Percentiles rank a stretch among this genome's conserved stretches.
phyloP scores from a whole-genome alignment of 2,329 filamentous ascomycete species.

The Drechslera avenae region DNA sequence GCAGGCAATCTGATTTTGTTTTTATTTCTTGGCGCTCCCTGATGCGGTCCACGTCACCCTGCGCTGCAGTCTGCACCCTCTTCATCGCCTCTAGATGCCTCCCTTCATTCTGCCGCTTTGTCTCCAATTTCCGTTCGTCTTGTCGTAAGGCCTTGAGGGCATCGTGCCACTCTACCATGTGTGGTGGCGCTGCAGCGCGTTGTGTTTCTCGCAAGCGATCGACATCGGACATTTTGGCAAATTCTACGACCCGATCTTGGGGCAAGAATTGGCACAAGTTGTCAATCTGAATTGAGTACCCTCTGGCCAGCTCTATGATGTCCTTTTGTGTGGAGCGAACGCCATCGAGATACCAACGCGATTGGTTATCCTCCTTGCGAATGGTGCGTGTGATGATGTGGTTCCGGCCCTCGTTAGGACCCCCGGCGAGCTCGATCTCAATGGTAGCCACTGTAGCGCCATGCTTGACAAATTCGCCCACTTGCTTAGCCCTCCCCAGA shows the following conservation, averaged over 20 bases:
- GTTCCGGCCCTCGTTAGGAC: constrained; percentile 64
- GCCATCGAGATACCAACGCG: constrained; percentile 78
- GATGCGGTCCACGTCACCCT: constrained; percentile 82
- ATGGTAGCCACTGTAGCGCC: constrained; percentile 77
- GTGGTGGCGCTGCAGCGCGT: constrained; percentile 79
- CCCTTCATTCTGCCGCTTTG: constrained; percentile 62
- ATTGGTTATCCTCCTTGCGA: constrained; percentile 78
- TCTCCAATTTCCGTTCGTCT: constrained; percentile 68
- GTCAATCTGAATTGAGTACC: constrained; percentile 90
- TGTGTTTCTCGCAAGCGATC: constrained; percentile 85
- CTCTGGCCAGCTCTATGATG: constrained; percentile 69
- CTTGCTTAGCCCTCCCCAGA: constrained; percentile 81
- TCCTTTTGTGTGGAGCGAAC: constrained; percentile 64
- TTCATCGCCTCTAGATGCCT: constrained; percentile 72
- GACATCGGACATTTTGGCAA: constrained; percentile 80
- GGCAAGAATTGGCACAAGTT: constrained; percentile 97
- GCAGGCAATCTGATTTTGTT: constrained; percentile 66
- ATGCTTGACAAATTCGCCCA: constrained; percentile 93
- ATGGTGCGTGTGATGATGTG: constrained; percentile 77
- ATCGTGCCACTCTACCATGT: constrained; percentile 81
- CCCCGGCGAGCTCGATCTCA: constrained; percentile 85
- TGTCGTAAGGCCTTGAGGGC: constrained; percentile 72
- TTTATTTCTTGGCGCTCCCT: constrained; percentile 73
- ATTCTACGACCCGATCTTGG: constrained; percentile 94
- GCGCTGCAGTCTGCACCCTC: constrained; percentile 72